Conservation (phyloP, 495 filamentous ascomycete genomes). For the Penicillium ochrochloron region DNA sequence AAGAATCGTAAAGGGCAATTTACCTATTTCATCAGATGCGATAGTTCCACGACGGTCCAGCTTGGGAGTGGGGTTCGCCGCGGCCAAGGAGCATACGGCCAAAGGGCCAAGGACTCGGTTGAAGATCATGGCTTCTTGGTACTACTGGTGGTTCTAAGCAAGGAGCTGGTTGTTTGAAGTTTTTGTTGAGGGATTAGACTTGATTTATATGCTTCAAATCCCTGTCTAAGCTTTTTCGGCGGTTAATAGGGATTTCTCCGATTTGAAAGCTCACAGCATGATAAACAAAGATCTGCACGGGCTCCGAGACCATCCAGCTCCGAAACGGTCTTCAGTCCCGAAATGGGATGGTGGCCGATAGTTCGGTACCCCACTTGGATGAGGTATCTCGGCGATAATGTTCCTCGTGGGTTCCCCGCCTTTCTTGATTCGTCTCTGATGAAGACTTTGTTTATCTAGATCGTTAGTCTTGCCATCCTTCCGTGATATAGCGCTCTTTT, state of each 20-base stretch:
- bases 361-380: slow-evolving; percentile 12
- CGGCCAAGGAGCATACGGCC: slow-evolving; percentile 28
- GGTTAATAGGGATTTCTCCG: background rate
- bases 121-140: slow-evolving; percentile 12
- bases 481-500: background rate
- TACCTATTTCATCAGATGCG: slow-evolving; percentile 41
- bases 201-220: background rate
- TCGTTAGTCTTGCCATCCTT: background rate
- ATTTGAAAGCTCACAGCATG: background rate
- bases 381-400: background rate
- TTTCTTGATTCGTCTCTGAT: slow-evolving; percentile 17
- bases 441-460: background rate
- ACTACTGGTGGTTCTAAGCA: background rate
- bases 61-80: slow-evolving; percentile 17
- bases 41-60: slow-evolving; percentile 42
- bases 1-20: background rate
- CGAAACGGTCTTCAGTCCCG: slow-evolving; percentile 23
- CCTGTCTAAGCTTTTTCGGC: background rate
- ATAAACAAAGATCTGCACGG: slow-evolving; percentile 10
- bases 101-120: slow-evolving; percentile 4
- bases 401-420: slow-evolving; percentile 20
- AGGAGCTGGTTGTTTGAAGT: too few species aligned
- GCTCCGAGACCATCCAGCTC: slow-evolving; percentile 12
- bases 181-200: background rate
- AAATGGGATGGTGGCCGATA: slow-evolving; percentile 23